Evolutionary conservation across 805 yeast genomes (phyloP), one percentile per base, ranked within the genome.

Genomic region (Diddensiella santjacobensis): DNA sequence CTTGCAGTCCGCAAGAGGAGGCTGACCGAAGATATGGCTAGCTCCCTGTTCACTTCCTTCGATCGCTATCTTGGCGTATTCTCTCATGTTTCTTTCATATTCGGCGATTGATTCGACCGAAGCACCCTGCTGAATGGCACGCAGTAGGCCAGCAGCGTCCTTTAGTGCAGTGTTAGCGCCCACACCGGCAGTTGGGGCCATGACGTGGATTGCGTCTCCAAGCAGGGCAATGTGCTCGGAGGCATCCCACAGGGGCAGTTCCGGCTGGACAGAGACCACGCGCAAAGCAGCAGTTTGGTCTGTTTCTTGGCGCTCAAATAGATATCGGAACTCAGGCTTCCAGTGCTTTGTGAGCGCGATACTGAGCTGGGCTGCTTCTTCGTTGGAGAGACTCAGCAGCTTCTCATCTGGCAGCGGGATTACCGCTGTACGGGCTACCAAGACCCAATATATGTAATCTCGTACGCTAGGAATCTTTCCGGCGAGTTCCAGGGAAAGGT

Each of bases 181-280:
- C 45, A 65, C 68, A 11, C 65, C 69, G 37, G 69, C 69, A 47
- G 63, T 62, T 11, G 69, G 68, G 8, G 67, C 61, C 47, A 64
- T 67, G 3, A 67, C 61, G 45, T 62, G 67, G 20, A 60, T 49
- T 6, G 66, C 67, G 48, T 65, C 69, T 1, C 69, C 69, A 29
- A 26, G 31, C 13, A 26, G 13, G 11, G 31, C 13, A 26, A 26
- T 26, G 11, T 13, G 31, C 8, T 26, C 31, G 13, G 31, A 26
- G 8, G 31, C 31, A 8, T 26, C 31, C 31, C 31, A 26, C 31
- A 26, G 13, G 31, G 31, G 31, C 13, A 26, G 13, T 26, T 26
- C 31, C 31, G 31, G 31, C 31, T 26, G 31, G 8, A 26, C 31
- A 26, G 31, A 26, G 31, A 26, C 31, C 31, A 26, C 31, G 11